Base-by-base conservation (phyloP, 1,284 basidiomycete species). In the Sphaerobolus stellatus region DNA sequence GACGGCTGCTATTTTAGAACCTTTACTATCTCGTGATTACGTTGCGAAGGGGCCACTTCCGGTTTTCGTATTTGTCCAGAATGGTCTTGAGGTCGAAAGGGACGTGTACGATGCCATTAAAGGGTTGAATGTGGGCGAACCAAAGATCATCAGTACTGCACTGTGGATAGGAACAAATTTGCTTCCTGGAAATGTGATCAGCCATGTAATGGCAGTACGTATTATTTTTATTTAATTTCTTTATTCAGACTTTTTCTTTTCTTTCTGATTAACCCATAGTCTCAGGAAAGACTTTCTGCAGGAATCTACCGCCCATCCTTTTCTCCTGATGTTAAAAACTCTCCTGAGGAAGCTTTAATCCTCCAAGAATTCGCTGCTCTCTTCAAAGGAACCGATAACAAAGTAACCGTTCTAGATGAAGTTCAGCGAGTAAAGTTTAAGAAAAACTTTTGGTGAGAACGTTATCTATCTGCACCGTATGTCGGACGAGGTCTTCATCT, bases 41-140 rank as follows among this genome's bases (percentile, higher is more conserved):
- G 5, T 62, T 63, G n/a, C n/a, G n/a, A n/a, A n/a, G 16, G 69
- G 77, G 58, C 59, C 70, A 2, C 82, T 84, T 59, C 83, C 82
- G 0, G 79, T 78, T 1, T 88, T 87, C 61, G 81, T 88, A 2
- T 66, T 92, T 14, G 68, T 92, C 43, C 88, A 91, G 71, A 92
- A 93, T 66, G 90, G 90, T 2, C 72, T 93, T 4, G 84, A 82
- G 28, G 82, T 90, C 22, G 90, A 92, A 64, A 72, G 71, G 27
- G 87, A 89, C 56, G 70, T 90, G 28, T 84, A 86, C 61, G 61
- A 77, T 4, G 75, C 78, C 0, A 64, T 86, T 9, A 76, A 78
- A 56, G 62, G 67, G 8, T 65, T 81, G 4, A 62, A 64, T 1
- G 71, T 74, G 33, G 71, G 68, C 14, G 68, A 74, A 57, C 82